Base-by-base conservation (phyloP, 108 stramenopile genomes). In the Skeletonema costatum region DNA sequence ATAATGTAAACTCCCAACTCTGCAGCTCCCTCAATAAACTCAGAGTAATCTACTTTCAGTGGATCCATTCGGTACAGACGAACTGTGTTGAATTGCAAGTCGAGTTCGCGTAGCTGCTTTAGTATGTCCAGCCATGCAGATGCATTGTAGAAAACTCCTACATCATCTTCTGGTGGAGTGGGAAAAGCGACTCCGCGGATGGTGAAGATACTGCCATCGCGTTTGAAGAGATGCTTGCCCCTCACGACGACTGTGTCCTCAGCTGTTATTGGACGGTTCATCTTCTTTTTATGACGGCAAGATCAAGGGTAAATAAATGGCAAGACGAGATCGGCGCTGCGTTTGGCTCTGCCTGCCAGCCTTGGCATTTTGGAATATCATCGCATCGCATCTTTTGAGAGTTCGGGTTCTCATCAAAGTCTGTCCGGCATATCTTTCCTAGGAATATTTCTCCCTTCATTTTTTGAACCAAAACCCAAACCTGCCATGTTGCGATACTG, bases 111-210 rank as follows among this genome's bases (percentile, higher is more conserved):
- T 16, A 90, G 85, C 64, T 90, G 90, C 5, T 85, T 42, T 74
- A 90, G 44, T 14, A 90, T 62, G 14, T 53, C 70, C 13, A 85
- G 82, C 90, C 90, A 90, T 12, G 86, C 76, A 0, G 64, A 50
- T 35, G 76, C 74, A 51, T 88, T 30, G 66, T 88, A 83, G 30
- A 25, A 25, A 25, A 25, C 25, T 25, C 38, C n/a, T 5, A n/a
- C 16, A 16, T 11, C 39, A 2, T 66, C 58, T 29, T 68, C 68
- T 12, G 78, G 85, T 12, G 84, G 72, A n/a, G 82, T 78, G 16
- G 90, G 90, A 66, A 90, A 90, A 25, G 90, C 90, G 38, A 90
- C 86, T 36, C 90, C 90, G 32, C 66, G 71, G 36, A 90, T 75
- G 19, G 66, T 56, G 66, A 90, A 90, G 14, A 71, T 86, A 4